Percentiles rank a stretch among this genome's conserved stretches.
Evolutionary conservation across 192 early-diverging fungal genomes (phyloP).

Genomic region (Gonapodya sp.): DNA sequence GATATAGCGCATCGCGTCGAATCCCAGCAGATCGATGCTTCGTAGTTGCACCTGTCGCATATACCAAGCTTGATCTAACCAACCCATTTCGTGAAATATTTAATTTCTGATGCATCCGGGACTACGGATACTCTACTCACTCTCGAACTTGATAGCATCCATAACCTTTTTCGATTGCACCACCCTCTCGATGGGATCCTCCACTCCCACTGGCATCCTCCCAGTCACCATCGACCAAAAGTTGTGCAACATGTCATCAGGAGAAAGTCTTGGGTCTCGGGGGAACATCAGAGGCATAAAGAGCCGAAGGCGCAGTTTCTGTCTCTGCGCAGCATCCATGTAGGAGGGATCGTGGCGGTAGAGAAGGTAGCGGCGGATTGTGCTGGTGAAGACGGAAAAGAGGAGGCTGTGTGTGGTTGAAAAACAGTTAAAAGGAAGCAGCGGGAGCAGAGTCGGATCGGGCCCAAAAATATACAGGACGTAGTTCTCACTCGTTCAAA

Average conservation of each 20-base stretch:
- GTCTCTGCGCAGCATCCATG: neutral
- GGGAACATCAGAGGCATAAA: neutral
- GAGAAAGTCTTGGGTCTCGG: neutral
- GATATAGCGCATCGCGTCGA: neutral
- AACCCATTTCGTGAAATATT: neutral
- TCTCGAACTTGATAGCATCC: neutral
- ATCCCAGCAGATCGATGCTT: neutral
- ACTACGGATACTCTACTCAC: neutral
- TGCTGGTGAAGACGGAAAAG: neutral
- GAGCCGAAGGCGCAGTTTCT: neutral
- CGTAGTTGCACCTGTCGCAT: neutral
- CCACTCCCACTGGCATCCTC: neutral
- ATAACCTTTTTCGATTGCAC: neutral
- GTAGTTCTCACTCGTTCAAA: neutral
- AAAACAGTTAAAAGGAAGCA: neutral
- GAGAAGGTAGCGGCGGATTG: neutral
- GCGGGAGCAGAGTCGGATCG: neutral
- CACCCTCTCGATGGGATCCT: neutral
- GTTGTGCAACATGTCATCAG: neutral
- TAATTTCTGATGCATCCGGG: neutral
- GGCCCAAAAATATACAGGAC: no score
- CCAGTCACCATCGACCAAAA: neutral
- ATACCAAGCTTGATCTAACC: neutral
- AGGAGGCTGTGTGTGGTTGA: neutral
- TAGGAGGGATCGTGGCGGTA: neutral